Conservation (phyloP, 768 basidiomycete species). For the Phylloporus rhodoxanthus region DNA sequence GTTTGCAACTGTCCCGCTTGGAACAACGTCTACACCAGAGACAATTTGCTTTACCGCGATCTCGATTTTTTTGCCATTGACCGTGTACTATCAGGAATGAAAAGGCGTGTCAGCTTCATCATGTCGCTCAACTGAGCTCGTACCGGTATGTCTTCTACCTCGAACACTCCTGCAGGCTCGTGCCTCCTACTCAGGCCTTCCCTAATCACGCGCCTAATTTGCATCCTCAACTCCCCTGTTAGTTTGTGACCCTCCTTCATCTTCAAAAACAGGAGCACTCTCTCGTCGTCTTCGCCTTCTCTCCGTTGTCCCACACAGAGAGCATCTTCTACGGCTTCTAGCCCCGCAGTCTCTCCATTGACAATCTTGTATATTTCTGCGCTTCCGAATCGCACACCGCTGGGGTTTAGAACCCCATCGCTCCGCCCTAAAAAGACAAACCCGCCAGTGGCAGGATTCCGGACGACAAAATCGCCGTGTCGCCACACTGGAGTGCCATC, state of each 20-base stretch:
- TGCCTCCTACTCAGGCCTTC: slow-evolving; percentile 62
- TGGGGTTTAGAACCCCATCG: slow-evolving; percentile 72
- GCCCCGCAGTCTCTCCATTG: slow-evolving; percentile 35
- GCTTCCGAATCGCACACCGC: slow-evolving; percentile 77
- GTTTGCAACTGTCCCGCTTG: slow-evolving; percentile 72
- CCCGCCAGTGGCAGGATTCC: slow-evolving; percentile 57
- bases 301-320: slow-evolving; percentile 71
- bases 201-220: slow-evolving; percentile 53
- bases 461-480: slow-evolving; percentile 63
- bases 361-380: slow-evolving; percentile 75
- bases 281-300: slow-evolving; percentile 58
- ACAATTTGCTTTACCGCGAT: slow-evolving; percentile 75
- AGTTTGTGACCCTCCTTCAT: slow-evolving; percentile 51
- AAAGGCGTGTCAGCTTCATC: neutral
- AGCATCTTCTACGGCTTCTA: slow-evolving; percentile 55
- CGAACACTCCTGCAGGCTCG: slow-evolving; percentile 66
- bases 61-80: slow-evolving; percentile 75
- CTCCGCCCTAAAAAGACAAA: slow-evolving; percentile 61
- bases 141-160: slow-evolving; percentile 63
- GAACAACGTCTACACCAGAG: slow-evolving; percentile 56
- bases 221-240: slow-evolving; percentile 48
- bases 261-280: slow-evolving; percentile 72
- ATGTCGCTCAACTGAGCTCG: slow-evolving; percentile 21
- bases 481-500: slow-evolving; percentile 49
- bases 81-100: slow-evolving; percentile 49